Base-by-base conservation (phyloP, 352 stramenopile genomes). In the Globisporangium uncinulatum region DNA sequence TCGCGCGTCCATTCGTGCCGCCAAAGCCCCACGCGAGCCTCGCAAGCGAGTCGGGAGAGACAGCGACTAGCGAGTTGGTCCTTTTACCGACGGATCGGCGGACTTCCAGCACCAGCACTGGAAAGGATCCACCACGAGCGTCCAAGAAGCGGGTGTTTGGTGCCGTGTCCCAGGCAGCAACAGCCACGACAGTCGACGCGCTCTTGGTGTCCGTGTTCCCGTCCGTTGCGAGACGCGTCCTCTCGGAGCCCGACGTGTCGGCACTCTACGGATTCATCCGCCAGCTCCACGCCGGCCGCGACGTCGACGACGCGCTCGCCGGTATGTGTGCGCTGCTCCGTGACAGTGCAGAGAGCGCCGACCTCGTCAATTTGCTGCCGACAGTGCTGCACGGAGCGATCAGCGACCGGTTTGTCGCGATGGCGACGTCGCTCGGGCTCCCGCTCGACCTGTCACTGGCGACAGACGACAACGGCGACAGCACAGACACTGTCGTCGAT, bases 251-350 rank as follows among this genome's bases (percentile, higher is more conserved):
- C 14, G 70, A 88, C 10, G 70, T 92, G 8, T 62, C 65, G 6
- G 66, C 76, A 21, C 61, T 92, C 0, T 92, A 92, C 41, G 62
- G 39, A 15, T 74, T 81, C 32, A 84, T 92, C 59, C 74, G 78
- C 11, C 65, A 84, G 24, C 65, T 92, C 53, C 74, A 80, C 24
- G 55, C 32, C 14, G 63, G 57, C 11, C 53, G 70, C 50, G 69
- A 88, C 5, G 54, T 87, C 4, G 71, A 85, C n/a, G 17, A 41
- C 5, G 63, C 61, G 17, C 36, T 93, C 17, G 42, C 36, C 54
- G 65, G 63, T 4, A 82, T 93, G 10, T 89, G 79, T 32, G 63
- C 75, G 32, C 45, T 93, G 10, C 55, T 93, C 4, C 54, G 61
- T 10, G 24, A 29, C 24, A 29, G 64, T n/a, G 62, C 74, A 14